These are phyloP conservation scores for Dactylellina parvicollis DNA, from an alignment of 2,329 filamentous ascomycete genomes.

Conservation along the genomic window DNA sequence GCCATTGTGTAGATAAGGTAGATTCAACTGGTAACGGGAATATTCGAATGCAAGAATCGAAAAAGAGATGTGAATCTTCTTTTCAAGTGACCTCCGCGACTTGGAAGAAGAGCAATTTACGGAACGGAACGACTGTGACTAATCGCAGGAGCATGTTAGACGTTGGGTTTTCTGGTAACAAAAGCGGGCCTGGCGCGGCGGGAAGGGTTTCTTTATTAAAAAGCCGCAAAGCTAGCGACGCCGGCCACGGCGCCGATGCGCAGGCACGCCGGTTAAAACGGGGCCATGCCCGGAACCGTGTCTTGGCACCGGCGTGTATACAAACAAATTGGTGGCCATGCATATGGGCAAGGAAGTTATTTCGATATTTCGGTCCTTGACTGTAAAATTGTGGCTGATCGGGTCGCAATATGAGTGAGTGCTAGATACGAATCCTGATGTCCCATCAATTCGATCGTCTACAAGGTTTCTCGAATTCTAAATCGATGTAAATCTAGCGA, in stretches of 20 bases:
- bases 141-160: conserved; percentile 33
- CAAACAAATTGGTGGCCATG: too few relatives aligned
- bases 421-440: too few relatives aligned
- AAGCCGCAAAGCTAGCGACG: conserved; percentile 32
- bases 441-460: too few relatives aligned
- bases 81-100: conserved; percentile 45
- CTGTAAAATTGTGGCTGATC: too few relatives aligned
- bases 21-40: conserved; percentile 1
- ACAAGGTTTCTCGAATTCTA: too few relatives aligned
- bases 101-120: conserved; percentile 39
- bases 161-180: background rate
- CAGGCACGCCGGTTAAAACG: conserved; percentile 31
- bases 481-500: too few relatives aligned
- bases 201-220: conserved; percentile 13
- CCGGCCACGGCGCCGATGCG: conserved; percentile 42
- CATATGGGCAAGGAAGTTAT: too few relatives aligned
- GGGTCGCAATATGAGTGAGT: too few relatives aligned
- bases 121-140: conserved; percentile 38
- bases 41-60: background rate
- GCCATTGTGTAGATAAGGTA: background rate
- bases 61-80: background rate
- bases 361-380: too few relatives aligned
- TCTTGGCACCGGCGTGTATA: background rate
- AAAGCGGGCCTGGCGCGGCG: conserved; percentile 24
- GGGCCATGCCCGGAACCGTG: background rate